Evolutionary conservation across 2,329 filamentous ascomycete genomes (phyloP), one percentile per base, ranked within the genome.

Genomic region (Phoma sp.): DNA sequence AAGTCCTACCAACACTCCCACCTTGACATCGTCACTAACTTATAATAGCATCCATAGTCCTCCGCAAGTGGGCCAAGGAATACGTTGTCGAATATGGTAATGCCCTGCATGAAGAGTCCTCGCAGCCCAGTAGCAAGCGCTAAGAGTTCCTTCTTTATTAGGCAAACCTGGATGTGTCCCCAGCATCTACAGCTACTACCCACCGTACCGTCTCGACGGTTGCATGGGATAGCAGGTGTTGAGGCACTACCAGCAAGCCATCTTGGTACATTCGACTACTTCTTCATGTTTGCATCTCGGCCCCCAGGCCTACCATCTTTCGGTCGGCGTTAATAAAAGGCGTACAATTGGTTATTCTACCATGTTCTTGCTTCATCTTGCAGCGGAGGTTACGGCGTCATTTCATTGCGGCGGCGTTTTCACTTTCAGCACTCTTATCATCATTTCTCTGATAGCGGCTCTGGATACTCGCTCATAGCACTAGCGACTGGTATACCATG

Each of bases 51-150:
- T 97, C 93, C 21, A 92, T 98, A 67, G 83, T 96, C 57, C 90
- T 93, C 29, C 91, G 93, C 67, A 87, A 90, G 71, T 99, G 95
- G 95, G 92, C 92, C 53, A 97, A 96, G 83, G 90, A 89, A 75
- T 90, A 75, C 51, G 70, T 73, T 21, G 55, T 57, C 29, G 59
- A 68, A 36, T 74, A 63, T 51, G 71, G 71, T 62, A 72, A 73
- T 51, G 56, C 29, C 23, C 57, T 72, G 20, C 60, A 67, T 49
- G 64, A 67, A 54, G 65, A 72, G 47, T 43, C 52, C 37, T 60
- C 64, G 32, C 64, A 67, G 61, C 60, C 64, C 30, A 59, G 57
- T 57, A 61, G 55, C 57, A 54, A 60, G 56, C 54, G 59, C 60
- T 69, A 59, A 66, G 63, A 58, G 37, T 17, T 54, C 60, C 34